These are phyloP conservation scores for Teunomyces atbi DNA, from an alignment of 805 yeast species.

Conservation along the genomic window DNA sequence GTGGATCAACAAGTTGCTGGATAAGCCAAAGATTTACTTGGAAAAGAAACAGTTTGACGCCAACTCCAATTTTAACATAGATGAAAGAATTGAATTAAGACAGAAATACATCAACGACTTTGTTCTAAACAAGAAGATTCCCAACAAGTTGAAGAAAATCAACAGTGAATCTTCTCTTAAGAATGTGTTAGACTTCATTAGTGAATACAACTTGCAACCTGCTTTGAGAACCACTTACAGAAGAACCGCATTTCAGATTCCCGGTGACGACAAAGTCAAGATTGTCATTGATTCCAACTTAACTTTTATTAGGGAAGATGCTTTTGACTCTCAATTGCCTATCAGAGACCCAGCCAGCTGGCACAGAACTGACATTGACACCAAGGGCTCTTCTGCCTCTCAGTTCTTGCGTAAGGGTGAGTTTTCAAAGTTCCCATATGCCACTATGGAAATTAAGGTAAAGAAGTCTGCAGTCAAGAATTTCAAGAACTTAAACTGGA, in stretches of 20 bases:
- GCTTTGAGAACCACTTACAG: constrained; percentile 82
- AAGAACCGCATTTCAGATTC: constrained; percentile 95
- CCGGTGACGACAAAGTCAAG: constrained; percentile 93
- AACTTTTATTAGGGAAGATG: constrained; percentile 83
- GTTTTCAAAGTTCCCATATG: constrained; percentile 75
- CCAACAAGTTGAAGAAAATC: constrained; percentile 14
- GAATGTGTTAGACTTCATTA: constrained; percentile 61
- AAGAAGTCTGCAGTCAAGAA: constrained; percentile 32
- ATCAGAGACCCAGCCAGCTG: constrained; percentile 84
- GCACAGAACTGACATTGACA: constrained; percentile 92
- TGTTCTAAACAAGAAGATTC: constrained; percentile 32
- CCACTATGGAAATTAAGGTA: constrained; percentile 84
- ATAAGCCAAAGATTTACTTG: constrained; percentile 73
- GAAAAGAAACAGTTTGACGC: constrained; percentile 75
- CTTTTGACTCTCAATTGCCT: constrained; percentile 81
- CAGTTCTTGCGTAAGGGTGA: constrained; percentile 83
- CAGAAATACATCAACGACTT: constrained; percentile 80
- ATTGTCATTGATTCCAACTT: constrained; percentile 89
- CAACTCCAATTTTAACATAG: constrained; percentile 52
- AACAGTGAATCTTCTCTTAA: constrained; percentile 30
- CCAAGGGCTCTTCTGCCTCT: constrained; percentile 65
- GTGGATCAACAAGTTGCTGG: constrained; percentile 84
- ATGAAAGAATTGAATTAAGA: constrained; percentile 66
- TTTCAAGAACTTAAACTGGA: constrained; percentile 64
- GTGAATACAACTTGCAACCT: constrained; percentile 72